Percentiles rank a stretch among this genome's conserved stretches.
These are phyloP conservation scores for grape (Vitis vinifera) DNA, from an alignment of 164 flowering plant species.

Conservation along the genomic window ASM3070453v1 NC_081816.1:24654001-24654500, in stretches of 20 bases:
- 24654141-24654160: conserved; percentile 36
- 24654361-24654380: neutral
- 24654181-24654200: conserved; percentile 70
- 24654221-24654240: conserved; percentile 26
- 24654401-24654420: too few relatives aligned
- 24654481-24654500: too few relatives aligned
- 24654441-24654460: neutral
- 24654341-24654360: neutral
- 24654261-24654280: conserved; percentile 12
- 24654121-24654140: conserved; percentile 34
- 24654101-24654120: conserved; percentile 29
- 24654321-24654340: neutral
- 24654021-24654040: conserved; percentile 88
- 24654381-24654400: too few relatives aligned
- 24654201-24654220: conserved; percentile 23
- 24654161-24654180: conserved; percentile 60
- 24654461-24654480: neutral
- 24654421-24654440: too few relatives aligned
- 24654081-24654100: conserved; percentile 73
- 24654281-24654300: neutral
- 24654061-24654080: conserved; percentile 32
- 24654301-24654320: neutral
- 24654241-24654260: conserved; percentile 43
- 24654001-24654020: conserved; percentile 86
- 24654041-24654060: conserved; percentile 35